phyloP scores from a whole-genome alignment of 2,329 filamentous ascomycete genomes.

The Colletotrichum higginsianum region DNA sequence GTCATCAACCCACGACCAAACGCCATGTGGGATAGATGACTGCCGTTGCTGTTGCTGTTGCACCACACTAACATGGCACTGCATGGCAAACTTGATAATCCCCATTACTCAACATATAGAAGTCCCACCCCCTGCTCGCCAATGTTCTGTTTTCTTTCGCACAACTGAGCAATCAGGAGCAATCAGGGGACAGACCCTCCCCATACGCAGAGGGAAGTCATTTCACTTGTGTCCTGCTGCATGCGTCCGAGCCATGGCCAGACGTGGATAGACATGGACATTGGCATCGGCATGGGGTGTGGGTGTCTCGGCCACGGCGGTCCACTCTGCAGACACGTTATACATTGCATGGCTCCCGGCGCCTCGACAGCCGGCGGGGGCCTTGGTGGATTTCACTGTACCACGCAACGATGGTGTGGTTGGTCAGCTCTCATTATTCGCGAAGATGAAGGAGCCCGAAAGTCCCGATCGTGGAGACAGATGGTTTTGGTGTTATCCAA shows the following conservation, averaged over 20 bases:
- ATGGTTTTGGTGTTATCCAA: neutral
- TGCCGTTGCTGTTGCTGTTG: neutral
- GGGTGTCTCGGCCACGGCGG: neutral
- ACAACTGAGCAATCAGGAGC: neutral
- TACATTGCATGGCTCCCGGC: neutral
- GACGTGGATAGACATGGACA: neutral
- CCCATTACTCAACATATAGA: neutral
- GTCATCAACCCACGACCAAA: neutral
- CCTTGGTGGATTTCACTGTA: neutral
- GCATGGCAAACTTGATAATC: neutral
- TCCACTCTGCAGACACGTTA: neutral
- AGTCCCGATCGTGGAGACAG: neutral
- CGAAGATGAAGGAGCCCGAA: neutral
- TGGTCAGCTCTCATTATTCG: neutral
- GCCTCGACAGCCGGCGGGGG: neutral
- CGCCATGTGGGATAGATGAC: neutral
- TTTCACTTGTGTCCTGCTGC: neutral
- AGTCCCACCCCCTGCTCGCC: neutral
- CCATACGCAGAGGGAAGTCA: neutral
- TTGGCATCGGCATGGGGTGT: constrained; percentile 5
- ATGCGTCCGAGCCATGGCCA: neutral
- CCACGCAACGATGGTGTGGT: neutral
- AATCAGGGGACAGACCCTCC: neutral
- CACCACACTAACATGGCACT: neutral
- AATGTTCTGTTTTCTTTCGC: neutral